Base-by-base conservation (phyloP, 441 rosid genomes). In the Arabidopsis hybrid region DNA sequence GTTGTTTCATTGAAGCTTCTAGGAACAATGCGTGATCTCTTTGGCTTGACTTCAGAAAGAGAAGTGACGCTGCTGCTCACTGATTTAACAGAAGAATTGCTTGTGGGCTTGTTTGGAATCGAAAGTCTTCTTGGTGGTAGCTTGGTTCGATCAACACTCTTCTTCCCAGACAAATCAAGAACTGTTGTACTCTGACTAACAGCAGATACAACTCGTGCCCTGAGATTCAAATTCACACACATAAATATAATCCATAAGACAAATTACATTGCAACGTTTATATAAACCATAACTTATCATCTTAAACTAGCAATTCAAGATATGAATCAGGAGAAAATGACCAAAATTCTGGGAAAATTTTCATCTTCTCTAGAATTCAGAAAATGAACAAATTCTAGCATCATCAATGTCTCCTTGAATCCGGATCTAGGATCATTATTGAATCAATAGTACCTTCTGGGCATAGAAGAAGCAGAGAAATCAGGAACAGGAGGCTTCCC, bases 81-180 rank as follows among this genome's bases (percentile, higher is more conserved):
- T 26, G 80, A 72, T 60, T 79, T 88, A 0, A 86, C 60, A 34
- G 80, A 78, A 6, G 89, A 76, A 62, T 49, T 67, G 46, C 69
- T 79, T 1, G 73, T 46, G 0, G 91, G 47, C 85, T 90, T 92
- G 45, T 84, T 70, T 17, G 93, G 97, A 75, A 86, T 78, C 16
- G 99, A 95, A 1, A 90, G 78, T 82, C 99, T 91, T 79, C 97
- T 85, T 6, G 97, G 91, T 21, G 96, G 67, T 29, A 63, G 96
- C 86, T 87, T 92, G 4, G 83, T 83, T 6, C 92, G 78, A 75
- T 88, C 90, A 26, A 86, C 96, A 67, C 58, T 72, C 72, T 72
- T 72, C 79, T 87, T 87, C 40, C 78, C 85, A 31, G 97, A 84
- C 1, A 88, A 78, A 63, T 92, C 88, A 40, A 95, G 94, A 66